Evolutionary conservation across 768 basidiomycete genomes (phyloP).

Genomic region (Leucocoprinus sp.): DNA sequence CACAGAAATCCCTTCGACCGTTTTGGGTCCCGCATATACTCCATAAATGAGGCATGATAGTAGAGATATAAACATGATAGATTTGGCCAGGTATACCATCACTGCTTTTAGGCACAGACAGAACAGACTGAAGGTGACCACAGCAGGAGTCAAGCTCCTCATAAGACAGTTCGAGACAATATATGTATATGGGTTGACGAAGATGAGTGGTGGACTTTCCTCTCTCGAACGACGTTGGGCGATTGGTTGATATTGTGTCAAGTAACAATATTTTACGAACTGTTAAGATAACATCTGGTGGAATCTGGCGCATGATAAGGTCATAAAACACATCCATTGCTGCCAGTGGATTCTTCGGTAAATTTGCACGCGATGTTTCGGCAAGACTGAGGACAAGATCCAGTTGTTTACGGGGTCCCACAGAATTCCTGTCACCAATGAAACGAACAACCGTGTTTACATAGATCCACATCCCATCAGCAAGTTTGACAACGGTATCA

Average conservation of each 20-base stretch:
- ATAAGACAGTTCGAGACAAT: neutral
- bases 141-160: neutral
- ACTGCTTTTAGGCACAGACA: neutral
- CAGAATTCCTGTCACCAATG: neutral
- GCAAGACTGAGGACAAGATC: neutral
- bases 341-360: neutral
- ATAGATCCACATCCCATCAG: neutral
- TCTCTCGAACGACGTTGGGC: too few relatives aligned
- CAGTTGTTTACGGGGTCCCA: neutral
- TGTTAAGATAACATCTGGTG: neutral
- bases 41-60: slow-evolving; percentile 5
- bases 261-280: neutral
- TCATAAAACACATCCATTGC: neutral
- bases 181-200: neutral
- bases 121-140: neutral
- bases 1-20: neutral
- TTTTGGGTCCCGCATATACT: neutral
- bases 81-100: neutral
- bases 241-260: neutral
- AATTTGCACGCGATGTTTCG: neutral
- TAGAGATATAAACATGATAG: neutral
- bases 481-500: neutral
- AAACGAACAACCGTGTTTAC: neutral
- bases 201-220: neutral
- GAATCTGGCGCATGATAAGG: neutral